phyloP scores from a whole-genome alignment of 164 flowering plant genomes.

The Vitis rupestris region DNA sequence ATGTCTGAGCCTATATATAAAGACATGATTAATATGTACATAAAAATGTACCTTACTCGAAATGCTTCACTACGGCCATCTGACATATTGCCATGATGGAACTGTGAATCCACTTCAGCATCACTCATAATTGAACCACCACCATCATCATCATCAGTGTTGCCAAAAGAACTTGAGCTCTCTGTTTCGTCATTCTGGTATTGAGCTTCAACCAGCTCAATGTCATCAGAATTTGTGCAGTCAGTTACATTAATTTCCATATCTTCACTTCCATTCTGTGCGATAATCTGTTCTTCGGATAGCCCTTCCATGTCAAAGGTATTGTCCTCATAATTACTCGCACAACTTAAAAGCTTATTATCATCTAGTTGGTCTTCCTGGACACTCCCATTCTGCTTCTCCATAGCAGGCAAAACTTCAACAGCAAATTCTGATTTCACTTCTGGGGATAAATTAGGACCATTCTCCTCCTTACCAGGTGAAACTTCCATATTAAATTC shows the following conservation, averaged over 20 bases:
- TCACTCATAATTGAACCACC: conserved; percentile 19
- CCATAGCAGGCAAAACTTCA: not conserved
- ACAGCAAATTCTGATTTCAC: not conserved
- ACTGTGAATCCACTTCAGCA: conserved; percentile 31
- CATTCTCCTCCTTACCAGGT: not conserved
- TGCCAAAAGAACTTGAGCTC: conserved; percentile 39
- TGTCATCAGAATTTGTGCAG: not conserved
- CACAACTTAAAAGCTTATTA: conserved; percentile 6
- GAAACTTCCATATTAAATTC: conserved; percentile 4
- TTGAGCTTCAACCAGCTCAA: conserved; percentile 8
- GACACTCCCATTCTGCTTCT: conserved; percentile 2
- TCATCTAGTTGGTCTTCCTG: conserved; percentile 9
- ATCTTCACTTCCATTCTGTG: conserved; percentile 17
- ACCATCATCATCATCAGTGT: conserved; percentile 19
- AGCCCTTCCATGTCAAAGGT: conserved; percentile 9
- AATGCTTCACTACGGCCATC: conserved; percentile 12
- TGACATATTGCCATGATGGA: not conserved
- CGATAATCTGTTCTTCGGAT: conserved; percentile 3
- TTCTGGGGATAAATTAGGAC: too few species aligned
- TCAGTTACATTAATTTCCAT: conserved; percentile 27
- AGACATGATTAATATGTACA: too few species aligned
- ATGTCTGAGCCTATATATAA: too few species aligned
- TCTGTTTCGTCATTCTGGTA: conserved; percentile 25
- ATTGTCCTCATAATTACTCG: conserved; percentile 13
- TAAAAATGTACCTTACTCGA: conserved; percentile 18